phyloP scores from a whole-genome alignment of 2,329 filamentous ascomycete species.

The Fusarium sp. region DNA sequence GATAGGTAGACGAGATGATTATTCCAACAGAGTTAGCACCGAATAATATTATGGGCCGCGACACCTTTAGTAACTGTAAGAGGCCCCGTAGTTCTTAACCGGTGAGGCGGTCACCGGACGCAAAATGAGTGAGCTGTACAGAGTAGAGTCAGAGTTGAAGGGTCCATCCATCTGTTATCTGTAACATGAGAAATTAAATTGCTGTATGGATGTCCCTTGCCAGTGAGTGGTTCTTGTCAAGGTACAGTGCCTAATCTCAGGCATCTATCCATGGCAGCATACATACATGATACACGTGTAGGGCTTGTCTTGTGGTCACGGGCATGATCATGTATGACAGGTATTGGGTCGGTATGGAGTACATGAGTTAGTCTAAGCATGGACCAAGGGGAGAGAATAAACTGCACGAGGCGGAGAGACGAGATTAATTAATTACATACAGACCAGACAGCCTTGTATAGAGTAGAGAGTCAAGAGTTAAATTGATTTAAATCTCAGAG shows the following conservation, averaged over 20 bases:
- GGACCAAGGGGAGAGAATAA: conserved; percentile 15
- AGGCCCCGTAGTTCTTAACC: conserved; percentile 17
- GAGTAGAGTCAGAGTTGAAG: conserved; percentile 4
- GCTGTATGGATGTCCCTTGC: not conserved
- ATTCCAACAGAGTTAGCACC: conserved; percentile 14
- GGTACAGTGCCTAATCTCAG: conserved; percentile 7
- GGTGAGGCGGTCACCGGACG: conserved; percentile 38
- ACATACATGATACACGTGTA: conserved; percentile 5
- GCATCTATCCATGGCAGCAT: conserved; percentile 6
- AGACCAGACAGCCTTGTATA: conserved; percentile 8
- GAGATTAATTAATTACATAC: conserved; percentile 7
- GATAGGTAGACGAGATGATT: not conserved
- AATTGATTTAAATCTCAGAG: not conserved
- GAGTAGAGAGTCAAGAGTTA: not conserved
- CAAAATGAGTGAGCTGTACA: conserved; percentile 31
- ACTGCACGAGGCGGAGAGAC: conserved; percentile 13
- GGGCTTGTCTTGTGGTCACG: conserved; percentile 9
- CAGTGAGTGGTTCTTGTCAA: conserved; percentile 4
- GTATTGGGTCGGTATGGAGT: conserved; percentile 6
- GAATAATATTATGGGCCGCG: conserved; percentile 18
- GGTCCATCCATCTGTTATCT: not conserved
- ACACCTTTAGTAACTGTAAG: conserved; percentile 17
- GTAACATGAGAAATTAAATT: not conserved
- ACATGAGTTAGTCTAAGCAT: conserved; percentile 11
- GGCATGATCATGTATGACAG: conserved; percentile 7